These are phyloP conservation scores for Lentithecium fluviatile DNA, from an alignment of 495 filamentous ascomycete genomes.

Conservation along the genomic window DNA sequence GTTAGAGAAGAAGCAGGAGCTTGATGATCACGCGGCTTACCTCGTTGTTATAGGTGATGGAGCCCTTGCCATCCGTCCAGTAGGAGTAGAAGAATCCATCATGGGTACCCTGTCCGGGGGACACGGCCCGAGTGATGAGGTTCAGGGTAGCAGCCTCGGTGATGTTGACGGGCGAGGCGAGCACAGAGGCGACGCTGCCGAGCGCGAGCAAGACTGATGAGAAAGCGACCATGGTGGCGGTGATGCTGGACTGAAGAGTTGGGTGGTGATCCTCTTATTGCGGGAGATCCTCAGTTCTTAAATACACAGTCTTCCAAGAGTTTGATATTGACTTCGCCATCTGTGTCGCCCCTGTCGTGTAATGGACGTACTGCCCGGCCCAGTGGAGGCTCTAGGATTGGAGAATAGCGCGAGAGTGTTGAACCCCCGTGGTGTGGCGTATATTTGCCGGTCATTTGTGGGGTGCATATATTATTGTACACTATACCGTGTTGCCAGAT, in stretches of 20 bases:
- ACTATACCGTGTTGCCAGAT: background rate
- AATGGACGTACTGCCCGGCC: constrained; percentile 6
- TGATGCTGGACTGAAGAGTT: background rate
- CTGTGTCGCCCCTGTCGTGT: background rate
- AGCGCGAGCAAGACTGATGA: constrained; percentile 23
- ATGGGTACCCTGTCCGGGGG: constrained; percentile 25
- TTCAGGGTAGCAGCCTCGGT: background rate
- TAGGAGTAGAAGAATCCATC: constrained; percentile 39
- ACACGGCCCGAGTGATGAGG: background rate
- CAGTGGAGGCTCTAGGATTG: constrained; percentile 11
- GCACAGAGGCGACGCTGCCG: constrained; percentile 7
- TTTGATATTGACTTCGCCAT: constrained; percentile 6
- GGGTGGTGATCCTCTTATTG: constrained; percentile 3
- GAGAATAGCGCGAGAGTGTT: background rate
- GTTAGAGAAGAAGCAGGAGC: background rate
- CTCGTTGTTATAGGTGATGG: constrained; percentile 36
- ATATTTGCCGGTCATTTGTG: constrained; percentile 16
- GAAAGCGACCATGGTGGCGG: constrained; percentile 22
- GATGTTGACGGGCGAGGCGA: constrained; percentile 22
- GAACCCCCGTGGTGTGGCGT: constrained; percentile 11
- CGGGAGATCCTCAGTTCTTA: background rate
- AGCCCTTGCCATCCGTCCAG: constrained; percentile 36
- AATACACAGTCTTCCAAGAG: constrained; percentile 1
- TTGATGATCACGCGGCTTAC: background rate
- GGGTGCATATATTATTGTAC: constrained; percentile 18